Base-by-base conservation (phyloP, 2,329 filamentous ascomycete genomes). In the Botrytis fabae region DNA sequence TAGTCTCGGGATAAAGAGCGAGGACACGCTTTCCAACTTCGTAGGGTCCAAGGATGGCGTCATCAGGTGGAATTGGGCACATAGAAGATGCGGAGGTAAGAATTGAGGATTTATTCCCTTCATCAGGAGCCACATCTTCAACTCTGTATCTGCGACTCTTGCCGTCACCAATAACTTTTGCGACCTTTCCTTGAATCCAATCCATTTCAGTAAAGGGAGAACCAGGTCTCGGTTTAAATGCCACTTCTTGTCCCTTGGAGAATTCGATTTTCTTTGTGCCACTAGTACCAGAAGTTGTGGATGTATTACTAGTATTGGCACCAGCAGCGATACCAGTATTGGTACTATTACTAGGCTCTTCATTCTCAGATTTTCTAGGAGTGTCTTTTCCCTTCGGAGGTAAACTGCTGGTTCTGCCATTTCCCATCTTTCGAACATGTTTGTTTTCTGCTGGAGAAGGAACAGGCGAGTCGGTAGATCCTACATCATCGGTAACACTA, bases 1-100 rank as follows among this genome's bases (percentile, higher is more conserved):
- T 95, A 1, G 93, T 95, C 78, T 94, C 91, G 0, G 93, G 93
- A 79, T 96, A 96, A 73, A 94, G 84, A 0, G 93, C 93, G 73
- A 95, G 84, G 14, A 95, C 93, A 63, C 90, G 88, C 80, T 91
- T 93, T 62, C 92, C 91, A 57, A 88, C 83, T 12, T 85, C 78
- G 76, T 88, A 89, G 51, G 92, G 88, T 73, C 92, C 87, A 59
- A 92, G 85, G 6, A 86, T 83, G 25, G 91, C 84, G 3, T 82
- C 89, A 76, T 80, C 84, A 80, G 88, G 85, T 2, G 93, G 91
- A 73, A 96, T 94, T 2, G 91, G 88, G 63, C 95, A 94, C 85
- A 96, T 91, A 79, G 88, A 92, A 79, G 88, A 90, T 1, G 92
- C 92, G 61, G 88, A 91, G 4, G 91, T 92, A 72, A 89, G 89